Base-by-base conservation (phyloP, 2,329 filamentous ascomycete species). In the Fusarium robinianum region DNA sequence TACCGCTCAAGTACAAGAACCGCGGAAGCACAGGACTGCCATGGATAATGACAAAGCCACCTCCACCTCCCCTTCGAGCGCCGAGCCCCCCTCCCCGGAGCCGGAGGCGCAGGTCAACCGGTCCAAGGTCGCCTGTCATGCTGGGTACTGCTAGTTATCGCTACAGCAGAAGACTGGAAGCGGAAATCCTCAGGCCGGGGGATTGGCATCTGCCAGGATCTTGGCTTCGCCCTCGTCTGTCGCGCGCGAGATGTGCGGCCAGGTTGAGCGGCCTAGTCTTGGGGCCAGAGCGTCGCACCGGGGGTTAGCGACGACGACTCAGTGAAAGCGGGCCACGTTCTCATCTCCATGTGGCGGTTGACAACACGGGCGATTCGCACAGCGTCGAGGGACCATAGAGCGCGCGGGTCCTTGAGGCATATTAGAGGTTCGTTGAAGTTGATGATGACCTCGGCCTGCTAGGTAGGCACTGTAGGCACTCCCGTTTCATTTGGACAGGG, bases 241-340 rank as follows among this genome's bases (percentile, higher is more conserved):
- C 51, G 55, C 46, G 54, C 53, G 55, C 54, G 49, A 55, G 51
- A 51, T 55, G 44, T 39, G 47, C 48, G 58, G 43, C 54, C 58
- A 32, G 51, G 32, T 61, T 57, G 38, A 34, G 46, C 49, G 56
- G 49, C 52, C 58, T 47, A 54, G 50, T 32, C 18, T 41, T 26
- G 44, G 41, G 41, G 40, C 53, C 50, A 46, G 49, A 60, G 55
- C 38, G 46, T 55, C 42, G 56, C 48, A 47, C 48, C 48, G 54
- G 58, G 48, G 50, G 46, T 39, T 36, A 46, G 45, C 55, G 45
- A 45, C 52, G 46, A 49, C 58, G 54, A 60, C 57, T 61, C 58
- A 61, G 52, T 61, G 56, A 57, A 52, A 55, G 58, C 56, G 58
- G 57, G 56, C 57, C 58, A 61, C 55, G 58, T 60, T 60, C 58